Evolutionary conservation across 345 rosid species (phyloP).

Genomic region (Crucihimalaya himalaica): DNA sequence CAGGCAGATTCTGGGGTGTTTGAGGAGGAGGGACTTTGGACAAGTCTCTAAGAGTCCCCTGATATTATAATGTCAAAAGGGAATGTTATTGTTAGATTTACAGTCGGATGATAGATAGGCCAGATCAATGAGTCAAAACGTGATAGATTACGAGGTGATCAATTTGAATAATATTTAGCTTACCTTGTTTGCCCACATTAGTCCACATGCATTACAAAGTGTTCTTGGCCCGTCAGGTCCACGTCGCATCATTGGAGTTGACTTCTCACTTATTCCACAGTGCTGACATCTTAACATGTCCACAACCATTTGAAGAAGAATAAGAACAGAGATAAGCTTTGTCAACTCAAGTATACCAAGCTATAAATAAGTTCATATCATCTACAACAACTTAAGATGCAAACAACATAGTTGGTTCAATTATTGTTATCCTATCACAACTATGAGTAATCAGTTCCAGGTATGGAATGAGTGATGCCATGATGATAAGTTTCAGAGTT

Average conservation of each 20-base stretch:
- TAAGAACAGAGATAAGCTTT: slow-evolving; percentile 15
- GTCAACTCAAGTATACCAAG: slow-evolving; percentile 3
- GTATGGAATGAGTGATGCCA: background rate
- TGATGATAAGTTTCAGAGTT: slow-evolving; percentile 9
- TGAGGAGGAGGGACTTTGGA: slow-evolving; percentile 47
- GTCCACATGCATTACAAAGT: slow-evolving; percentile 68
- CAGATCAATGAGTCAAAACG: background rate
- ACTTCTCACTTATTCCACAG: slow-evolving; percentile 58
- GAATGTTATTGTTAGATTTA: background rate
- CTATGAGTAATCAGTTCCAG: background rate
- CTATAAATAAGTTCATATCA: background rate
- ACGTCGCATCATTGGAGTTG: slow-evolving; percentile 68
- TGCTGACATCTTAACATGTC: slow-evolving; percentile 53
- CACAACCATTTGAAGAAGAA: slow-evolving; percentile 19
- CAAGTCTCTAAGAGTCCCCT: slow-evolving; percentile 65
- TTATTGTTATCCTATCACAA: background rate
- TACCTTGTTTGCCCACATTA: slow-evolving; percentile 74
- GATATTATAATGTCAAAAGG: slow-evolving; percentile 25
- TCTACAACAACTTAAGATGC: slow-evolving; percentile 21
- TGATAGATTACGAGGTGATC: background rate
- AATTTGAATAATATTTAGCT: background rate
- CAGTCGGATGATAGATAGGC: background rate
- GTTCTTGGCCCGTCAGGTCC: slow-evolving; percentile 72
- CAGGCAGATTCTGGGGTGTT: slow-evolving; percentile 36
- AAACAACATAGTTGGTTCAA: background rate